Base-by-base conservation (phyloP, 306 rosid species). In the Calophaca sinica region DNA sequence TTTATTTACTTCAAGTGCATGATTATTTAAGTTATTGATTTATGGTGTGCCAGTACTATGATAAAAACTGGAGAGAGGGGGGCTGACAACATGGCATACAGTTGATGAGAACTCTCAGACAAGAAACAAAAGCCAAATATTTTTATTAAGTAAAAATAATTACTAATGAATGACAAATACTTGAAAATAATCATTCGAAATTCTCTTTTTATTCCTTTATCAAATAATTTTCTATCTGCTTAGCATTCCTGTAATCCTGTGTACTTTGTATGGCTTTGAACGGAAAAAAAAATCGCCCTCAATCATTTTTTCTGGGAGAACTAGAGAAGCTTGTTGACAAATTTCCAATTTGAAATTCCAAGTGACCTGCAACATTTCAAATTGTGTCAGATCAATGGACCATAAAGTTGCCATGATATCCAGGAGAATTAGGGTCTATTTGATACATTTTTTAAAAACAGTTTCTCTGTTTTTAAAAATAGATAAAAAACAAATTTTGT, bases 281-380 rank as follows among this genome's bases (percentile, higher is more conserved):
- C 2, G 28, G 2, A 42, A 57, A 66, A 67, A 73, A 52, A 77
- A 53, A 36, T 14, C 29, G 36, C 26, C 1, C 26, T 20, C 26
- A 20, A 20, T 20, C 26, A 20, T 20, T 20, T 20, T 20, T 20
- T 71, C 57, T 55, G 11, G 41, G 62, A 75, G 75, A 79, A 59
- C 5, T 35, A 41, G 57, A 76, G 61, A 77, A 84, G 74, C 69
- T 67, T 35, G 62, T 3, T 53, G 59, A 63, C 12, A 73, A 33
- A 41, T 5, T 5, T 51, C 69, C 54, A 33, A 26, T 77, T 52
- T 76, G 67, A 77, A 59, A 61, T 52, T 58, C 76, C 41, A 54
- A 42, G 31, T 58, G 44, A 49, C 84, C 86, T 81, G 86, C 72
- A 66, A 53, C 71, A 75, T 75, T 72, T 66, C 39, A 49, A 41